phyloP scores from a whole-genome alignment of 257 asterid genomes.

The Euphrasia confusa region DNA sequence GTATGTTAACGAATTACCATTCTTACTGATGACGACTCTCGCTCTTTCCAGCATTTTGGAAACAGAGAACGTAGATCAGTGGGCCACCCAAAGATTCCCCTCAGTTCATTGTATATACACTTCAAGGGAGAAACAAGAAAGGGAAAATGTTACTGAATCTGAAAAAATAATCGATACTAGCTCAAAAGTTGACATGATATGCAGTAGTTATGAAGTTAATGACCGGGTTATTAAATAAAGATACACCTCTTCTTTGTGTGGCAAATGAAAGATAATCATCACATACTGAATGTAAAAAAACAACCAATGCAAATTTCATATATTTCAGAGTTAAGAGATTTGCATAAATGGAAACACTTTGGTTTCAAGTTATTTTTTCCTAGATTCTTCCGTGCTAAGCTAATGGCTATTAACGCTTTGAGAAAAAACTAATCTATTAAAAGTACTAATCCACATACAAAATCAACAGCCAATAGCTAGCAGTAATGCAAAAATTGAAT shows the following conservation, averaged over 20 bases:
- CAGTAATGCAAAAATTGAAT: not conserved
- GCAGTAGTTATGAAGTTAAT: not conserved
- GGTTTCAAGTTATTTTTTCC: not conserved
- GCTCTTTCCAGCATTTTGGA: conserved; percentile 52
- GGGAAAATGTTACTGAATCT: not conserved
- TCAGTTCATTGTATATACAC: conserved; percentile 88
- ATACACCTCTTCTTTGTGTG: not conserved
- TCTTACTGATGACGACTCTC: conserved; percentile 47
- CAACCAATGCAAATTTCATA: not conserved
- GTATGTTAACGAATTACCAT: conserved; percentile 39
- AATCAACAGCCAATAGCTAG: not conserved
- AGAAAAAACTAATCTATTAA: not conserved
- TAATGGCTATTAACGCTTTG: not conserved
- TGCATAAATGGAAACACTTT: not conserved
- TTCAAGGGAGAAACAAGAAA: conserved; percentile 41
- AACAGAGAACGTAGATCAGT: conserved; percentile 58
- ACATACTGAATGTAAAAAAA: not conserved
- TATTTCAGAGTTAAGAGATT: not conserved
- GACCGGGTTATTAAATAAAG: not conserved
- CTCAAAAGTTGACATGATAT: not conserved
- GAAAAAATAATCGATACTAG: not conserved
- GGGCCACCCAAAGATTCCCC: conserved; percentile 70
- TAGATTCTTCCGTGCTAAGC: not conserved
- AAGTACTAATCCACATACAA: not conserved
- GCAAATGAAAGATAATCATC: conserved; percentile 4